phyloP scores from a whole-genome alignment of 139 green algal genomes.

The Chlamydomonas incerta region DNA sequence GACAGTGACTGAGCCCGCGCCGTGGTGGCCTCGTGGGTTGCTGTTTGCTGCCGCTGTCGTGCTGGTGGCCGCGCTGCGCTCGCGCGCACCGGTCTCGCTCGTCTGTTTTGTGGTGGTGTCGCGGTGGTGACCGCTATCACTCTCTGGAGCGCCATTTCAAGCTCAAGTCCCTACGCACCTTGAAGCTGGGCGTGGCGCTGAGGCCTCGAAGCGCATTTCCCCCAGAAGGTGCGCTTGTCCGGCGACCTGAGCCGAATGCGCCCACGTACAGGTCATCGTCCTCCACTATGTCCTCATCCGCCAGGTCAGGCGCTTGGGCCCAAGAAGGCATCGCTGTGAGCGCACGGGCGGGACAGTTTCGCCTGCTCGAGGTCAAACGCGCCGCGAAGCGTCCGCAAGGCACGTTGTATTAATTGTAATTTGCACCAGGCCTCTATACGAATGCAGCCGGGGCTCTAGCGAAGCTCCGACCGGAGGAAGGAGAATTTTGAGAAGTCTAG shows the following conservation, averaged over 20 bases:
- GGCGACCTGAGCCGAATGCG: neutral
- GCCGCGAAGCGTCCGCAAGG: neutral
- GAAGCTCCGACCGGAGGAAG: no score
- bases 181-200: neutral
- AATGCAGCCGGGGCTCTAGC: no score
- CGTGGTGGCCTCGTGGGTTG: no score
- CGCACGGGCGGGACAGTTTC: neutral
- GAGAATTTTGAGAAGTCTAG: no score
- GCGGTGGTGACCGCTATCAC: neutral
- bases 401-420: neutral
- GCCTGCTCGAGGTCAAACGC: neutral
- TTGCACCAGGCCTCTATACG: no score
- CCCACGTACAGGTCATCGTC: conserved; percentile 12
- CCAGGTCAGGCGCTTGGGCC: neutral
- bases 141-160: neutral
- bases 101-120: no score
- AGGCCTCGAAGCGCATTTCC: neutral
- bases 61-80: no score
- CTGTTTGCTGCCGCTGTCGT: no score
- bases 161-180: neutral
- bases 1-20: no score
- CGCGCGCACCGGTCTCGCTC: no score
- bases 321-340: neutral
- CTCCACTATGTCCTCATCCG: conserved; percentile 10
- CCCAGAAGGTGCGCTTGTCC: no score